phyloP scores from a whole-genome alignment of 495 filamentous ascomycete genomes.

The Annulohypoxylon maeteangense region DNA sequence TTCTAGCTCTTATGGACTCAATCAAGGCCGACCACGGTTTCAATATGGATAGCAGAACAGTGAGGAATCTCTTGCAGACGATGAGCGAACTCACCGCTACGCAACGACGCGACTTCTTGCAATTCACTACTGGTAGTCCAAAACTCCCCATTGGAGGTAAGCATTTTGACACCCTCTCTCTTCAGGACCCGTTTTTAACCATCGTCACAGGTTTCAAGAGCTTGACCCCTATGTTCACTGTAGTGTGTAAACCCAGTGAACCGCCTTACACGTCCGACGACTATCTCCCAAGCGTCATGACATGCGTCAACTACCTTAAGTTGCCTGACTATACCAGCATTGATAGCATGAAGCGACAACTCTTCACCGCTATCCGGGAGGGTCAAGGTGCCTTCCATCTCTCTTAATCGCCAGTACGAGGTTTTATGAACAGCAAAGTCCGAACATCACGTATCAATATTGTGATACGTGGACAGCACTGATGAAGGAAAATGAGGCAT shows the following conservation, averaged over 20 bases:
- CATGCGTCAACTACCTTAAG: constrained; percentile 99
- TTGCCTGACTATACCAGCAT: constrained; percentile 92
- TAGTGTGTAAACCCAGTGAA: constrained; percentile 98
- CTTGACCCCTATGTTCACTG: constrained; percentile 97
- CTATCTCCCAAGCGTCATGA: constrained; percentile 99
- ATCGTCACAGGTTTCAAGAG: constrained; percentile 83
- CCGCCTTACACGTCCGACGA: constrained; percentile 94
- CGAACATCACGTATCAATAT: constrained; percentile 15
- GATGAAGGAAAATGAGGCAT: constrained; percentile 38
- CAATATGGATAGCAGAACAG: constrained; percentile 98
- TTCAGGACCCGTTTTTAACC: constrained; percentile 23
- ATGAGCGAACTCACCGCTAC: constrained; percentile 87
- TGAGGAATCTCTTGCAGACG: constrained; percentile 89
- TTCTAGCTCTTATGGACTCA: constrained; percentile 89
- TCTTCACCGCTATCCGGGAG: constrained; percentile 90
- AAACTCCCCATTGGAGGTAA: constrained; percentile 98
- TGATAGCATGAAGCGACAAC: constrained; percentile 75
- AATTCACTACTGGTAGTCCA: constrained; percentile 98
- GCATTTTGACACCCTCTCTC: constrained; percentile 42
- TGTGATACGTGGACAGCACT: constrained; percentile 28
- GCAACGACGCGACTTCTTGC: constrained; percentile 92
- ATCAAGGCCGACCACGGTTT: constrained; percentile 99
- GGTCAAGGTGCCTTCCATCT: constrained; percentile 99
- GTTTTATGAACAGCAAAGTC: constrained; percentile 5
- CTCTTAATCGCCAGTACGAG: constrained; percentile 64